Evolutionary conservation across 164 flowering plant genomes (phyloP).

Genomic region (Magnolia sinica): DNA sequence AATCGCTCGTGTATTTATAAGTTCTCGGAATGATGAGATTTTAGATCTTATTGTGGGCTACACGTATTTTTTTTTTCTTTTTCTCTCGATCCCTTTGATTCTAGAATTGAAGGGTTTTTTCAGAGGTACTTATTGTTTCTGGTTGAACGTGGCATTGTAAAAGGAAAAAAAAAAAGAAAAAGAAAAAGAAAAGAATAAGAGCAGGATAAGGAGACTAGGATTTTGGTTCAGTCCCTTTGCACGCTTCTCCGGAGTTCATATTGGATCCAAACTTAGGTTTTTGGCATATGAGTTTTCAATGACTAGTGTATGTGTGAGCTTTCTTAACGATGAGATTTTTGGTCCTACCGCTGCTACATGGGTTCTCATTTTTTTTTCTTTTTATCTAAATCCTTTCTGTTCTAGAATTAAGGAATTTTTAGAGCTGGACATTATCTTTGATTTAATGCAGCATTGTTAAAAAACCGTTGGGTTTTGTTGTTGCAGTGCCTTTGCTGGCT

Average conservation of each 20-base stretch:
- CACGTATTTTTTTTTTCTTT: neutral
- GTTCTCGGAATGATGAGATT: neutral
- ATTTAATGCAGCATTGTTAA: too few relatives aligned
- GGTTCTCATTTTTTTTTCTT: too few relatives aligned
- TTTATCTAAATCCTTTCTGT: too few relatives aligned
- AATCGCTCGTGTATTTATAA: neutral
- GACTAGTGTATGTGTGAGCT: too few relatives aligned
- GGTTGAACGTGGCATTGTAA: neutral
- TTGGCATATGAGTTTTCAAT: neutral
- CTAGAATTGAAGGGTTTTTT: neutral
- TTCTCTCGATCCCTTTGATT: neutral
- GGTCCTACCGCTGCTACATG: too few relatives aligned
- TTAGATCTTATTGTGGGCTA: neutral
- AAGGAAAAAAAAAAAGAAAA: neutral
- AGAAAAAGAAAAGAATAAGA: neutral
- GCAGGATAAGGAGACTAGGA: neutral
- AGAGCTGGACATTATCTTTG: too few relatives aligned
- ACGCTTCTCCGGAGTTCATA: neutral
- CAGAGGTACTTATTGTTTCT: neutral
- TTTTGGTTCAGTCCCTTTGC: neutral
- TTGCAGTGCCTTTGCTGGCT: too few relatives aligned
- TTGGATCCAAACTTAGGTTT: neutral
- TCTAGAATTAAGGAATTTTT: too few relatives aligned
- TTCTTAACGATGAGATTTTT: too few relatives aligned
- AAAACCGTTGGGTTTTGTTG: too few relatives aligned